phyloP scores from a whole-genome alignment of 306 rosid species.

The Inga laurina region DNA sequence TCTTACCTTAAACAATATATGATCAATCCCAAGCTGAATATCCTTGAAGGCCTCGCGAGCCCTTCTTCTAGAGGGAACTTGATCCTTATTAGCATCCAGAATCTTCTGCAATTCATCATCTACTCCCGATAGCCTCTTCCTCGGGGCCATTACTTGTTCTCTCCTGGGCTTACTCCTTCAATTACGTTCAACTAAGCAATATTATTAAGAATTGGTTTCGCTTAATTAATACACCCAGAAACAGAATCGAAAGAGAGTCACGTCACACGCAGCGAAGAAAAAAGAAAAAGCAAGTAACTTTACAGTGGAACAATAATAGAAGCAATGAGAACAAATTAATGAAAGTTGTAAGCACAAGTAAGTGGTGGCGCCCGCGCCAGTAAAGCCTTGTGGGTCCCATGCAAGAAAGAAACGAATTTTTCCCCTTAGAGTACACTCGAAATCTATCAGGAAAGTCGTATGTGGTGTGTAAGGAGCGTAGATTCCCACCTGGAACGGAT shows the following conservation, averaged over 20 bases:
- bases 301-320: background rate
- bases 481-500: background rate
- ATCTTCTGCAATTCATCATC: conserved; percentile 59
- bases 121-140: conserved; percentile 52
- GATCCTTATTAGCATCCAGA: conserved; percentile 66
- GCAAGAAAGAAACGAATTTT: conserved; percentile 3
- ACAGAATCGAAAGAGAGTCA: conserved; percentile 4
- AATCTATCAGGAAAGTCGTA: background rate
- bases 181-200: conserved; percentile 32
- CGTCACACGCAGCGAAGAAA: background rate
- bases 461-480: background rate
- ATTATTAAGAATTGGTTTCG: conserved; percentile 24
- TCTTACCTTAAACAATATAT: conserved; percentile 73
- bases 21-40: conserved; percentile 80
- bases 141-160: conserved; percentile 42
- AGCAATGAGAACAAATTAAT: background rate
- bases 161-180: background rate
- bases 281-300: background rate
- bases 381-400: conserved; percentile 32
- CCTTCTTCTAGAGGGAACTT: conserved; percentile 70
- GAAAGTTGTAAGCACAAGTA: conserved; percentile 3
- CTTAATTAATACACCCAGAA: conserved; percentile 10
- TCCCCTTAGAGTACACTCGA: background rate
- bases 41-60: conserved; percentile 83
- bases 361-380: conserved; percentile 4